Evolutionary conservation across 2,329 filamentous ascomycete species (phyloP).

Genomic region (Blumeria hordei): DNA sequence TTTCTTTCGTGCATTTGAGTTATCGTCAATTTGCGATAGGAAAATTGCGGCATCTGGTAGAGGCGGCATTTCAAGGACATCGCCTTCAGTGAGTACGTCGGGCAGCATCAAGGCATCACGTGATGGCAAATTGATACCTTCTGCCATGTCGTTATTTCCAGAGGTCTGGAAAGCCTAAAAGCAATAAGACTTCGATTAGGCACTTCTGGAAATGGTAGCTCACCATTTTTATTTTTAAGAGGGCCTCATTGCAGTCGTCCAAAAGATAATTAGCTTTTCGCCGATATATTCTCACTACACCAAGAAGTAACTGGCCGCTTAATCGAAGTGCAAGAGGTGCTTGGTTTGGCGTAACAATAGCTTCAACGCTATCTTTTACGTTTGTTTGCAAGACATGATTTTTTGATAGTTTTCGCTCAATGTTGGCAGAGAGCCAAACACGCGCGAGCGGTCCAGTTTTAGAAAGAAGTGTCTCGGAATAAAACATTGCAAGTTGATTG

Average conservation of each 20-base stretch:
- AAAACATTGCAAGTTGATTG: conserved; percentile 50
- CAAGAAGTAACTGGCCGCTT: conserved; percentile 79
- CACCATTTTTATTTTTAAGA: conserved; percentile 98
- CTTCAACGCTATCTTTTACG: conserved; percentile 80
- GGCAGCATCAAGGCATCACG: conserved; percentile 72
- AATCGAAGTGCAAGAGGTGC: conserved; percentile 86
- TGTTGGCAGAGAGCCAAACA: conserved; percentile 93
- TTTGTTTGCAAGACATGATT: conserved; percentile 87
- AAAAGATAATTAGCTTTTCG: conserved; percentile 88
- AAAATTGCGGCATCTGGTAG: conserved; percentile 75
- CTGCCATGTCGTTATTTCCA: conserved; percentile 87
- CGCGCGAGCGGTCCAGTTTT: conserved; percentile 93
- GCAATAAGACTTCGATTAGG: conserved; percentile 15
- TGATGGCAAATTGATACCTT: conserved; percentile 55
- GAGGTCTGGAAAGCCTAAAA: conserved; percentile 71
- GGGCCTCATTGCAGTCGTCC: conserved; percentile 90
- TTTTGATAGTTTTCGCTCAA: conserved; percentile 96
- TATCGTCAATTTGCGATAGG: conserved; percentile 47
- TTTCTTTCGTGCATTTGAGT: conserved; percentile 29
- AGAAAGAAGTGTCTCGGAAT: conserved; percentile 82
- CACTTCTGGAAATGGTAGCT: conserved; percentile 13
- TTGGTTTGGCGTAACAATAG: conserved; percentile 80
- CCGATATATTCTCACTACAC: conserved; percentile 93
- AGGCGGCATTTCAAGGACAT: conserved; percentile 52
- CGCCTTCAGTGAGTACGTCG: conserved; percentile 79